These are phyloP conservation scores for Trichoderma orchidacearum DNA, from an alignment of 495 filamentous ascomycete genomes.

Conservation along the genomic window DNA sequence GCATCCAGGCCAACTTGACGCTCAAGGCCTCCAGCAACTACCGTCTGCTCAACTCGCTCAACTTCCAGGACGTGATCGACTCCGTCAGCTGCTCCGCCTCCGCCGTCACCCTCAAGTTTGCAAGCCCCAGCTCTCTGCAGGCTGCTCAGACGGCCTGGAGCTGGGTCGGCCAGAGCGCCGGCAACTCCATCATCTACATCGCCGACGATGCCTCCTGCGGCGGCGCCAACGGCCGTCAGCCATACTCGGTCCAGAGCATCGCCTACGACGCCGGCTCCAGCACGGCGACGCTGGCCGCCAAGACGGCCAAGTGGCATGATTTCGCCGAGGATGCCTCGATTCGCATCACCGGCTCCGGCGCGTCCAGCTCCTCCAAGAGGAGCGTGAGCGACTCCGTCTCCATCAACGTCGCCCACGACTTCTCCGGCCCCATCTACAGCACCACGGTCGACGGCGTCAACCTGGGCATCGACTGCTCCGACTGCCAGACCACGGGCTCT, in stretches of 20 bases:
- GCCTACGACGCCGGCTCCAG: background rate
- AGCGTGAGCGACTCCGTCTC: background rate
- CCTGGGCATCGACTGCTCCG: background rate
- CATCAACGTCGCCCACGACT: constrained; percentile 2
- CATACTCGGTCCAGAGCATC: background rate
- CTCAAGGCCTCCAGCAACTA: background rate
- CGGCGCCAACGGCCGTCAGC: background rate
- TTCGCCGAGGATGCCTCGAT: background rate
- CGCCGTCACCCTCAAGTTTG: background rate
- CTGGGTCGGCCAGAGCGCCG: background rate
- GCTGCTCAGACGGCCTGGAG: background rate
- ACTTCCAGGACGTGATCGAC: background rate
- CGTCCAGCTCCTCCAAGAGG: background rate
- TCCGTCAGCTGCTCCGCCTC: background rate
- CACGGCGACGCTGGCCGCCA: background rate
- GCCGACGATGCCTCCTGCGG: background rate
- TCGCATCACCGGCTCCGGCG: background rate
- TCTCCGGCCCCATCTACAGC: constrained; percentile 1
- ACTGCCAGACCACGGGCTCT: background rate
- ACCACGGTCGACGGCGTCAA: constrained; percentile 1
- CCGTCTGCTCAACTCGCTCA: background rate
- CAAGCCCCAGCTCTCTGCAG: background rate
- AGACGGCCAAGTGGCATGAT: background rate
- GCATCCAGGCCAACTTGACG: background rate
- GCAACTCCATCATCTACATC: background rate